Conservation (phyloP, 2,329 filamentous ascomycete genomes). For the Colletotrichum sp. region DNA sequence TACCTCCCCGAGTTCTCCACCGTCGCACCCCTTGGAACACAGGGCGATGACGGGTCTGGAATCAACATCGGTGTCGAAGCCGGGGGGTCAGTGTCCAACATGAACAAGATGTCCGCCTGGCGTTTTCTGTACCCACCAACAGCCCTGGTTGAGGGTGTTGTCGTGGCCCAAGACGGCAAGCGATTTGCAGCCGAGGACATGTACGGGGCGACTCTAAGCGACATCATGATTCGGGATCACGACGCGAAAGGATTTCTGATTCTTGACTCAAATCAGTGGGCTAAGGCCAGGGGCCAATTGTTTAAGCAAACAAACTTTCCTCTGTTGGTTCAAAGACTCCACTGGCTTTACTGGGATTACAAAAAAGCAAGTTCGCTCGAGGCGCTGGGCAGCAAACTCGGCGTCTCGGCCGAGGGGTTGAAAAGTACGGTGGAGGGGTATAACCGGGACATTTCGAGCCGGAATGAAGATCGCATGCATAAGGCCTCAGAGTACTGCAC, state of each 20-base stretch:
- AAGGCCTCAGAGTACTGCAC: neutral
- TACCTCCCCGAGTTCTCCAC: neutral
- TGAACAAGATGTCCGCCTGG: constrained; percentile 14
- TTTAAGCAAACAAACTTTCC: constrained; percentile 9
- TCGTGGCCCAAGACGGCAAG: neutral
- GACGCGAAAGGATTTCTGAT: constrained; percentile 11
- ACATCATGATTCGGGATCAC: constrained; percentile 3
- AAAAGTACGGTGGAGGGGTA: neutral
- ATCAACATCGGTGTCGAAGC: constrained; percentile 9
- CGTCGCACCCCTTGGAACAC: neutral
- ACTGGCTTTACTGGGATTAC: neutral
- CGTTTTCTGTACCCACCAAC: constrained; percentile 8
- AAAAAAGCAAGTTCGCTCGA: constrained; percentile 5
- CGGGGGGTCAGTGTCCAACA: constrained; percentile 5
- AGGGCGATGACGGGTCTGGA: constrained; percentile 16
- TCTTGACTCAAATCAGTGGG: constrained; percentile 17
- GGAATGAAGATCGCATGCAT: neutral
- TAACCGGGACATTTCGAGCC: neutral
- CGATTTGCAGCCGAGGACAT: constrained; percentile 1
- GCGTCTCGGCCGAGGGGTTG: neutral
- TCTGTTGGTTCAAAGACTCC: neutral
- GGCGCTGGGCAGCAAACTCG: neutral
- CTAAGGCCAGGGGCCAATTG: neutral
- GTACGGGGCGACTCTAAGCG: constrained; percentile 7
- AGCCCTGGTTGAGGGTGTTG: constrained; percentile 13